Evolutionary conservation across 1,139 yeast genomes (phyloP), one percentile per base, ranked within the genome.

Genomic region (Kurtzmaniella quercitrusa): DNA sequence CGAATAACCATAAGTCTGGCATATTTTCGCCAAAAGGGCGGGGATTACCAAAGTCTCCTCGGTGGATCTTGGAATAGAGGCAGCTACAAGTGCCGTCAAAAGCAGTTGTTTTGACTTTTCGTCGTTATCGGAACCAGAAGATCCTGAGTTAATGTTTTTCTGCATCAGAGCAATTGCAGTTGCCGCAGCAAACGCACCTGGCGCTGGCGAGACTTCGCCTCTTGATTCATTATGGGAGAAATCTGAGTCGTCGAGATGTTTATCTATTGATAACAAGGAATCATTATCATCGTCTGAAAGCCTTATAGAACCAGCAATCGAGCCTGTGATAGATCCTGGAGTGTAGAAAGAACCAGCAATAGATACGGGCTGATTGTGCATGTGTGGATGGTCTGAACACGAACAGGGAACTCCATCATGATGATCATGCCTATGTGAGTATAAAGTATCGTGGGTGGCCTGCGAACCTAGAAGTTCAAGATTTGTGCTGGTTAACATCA

Each of bases 31-130:
- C 45, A 84, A 64, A 42, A 84, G 63, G 2, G 87, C 80, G 0
- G 94, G 91, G 28, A 83, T 79, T 51, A 83, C 82, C 38, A 84
- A 63, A 0, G 88, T 84, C 55, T 84, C 94, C 50, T 83, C 91
- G 0, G 93, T 84, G 23, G 85, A 78, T 55, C 94, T 66, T 2
- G 93, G 94, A 15, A 84, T 75, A 0, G 91, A 78, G 46, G 83
- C 74, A 0, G 93, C 87, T 11, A 84, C 88, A 39, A 84, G 65
- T 5, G 79, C 74, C 0, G 91, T 84, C 45, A 84, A 65, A 52
- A 66, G 56, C 60, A 78, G 78, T 49, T 75, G 74, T 46, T 75
- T 71, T 45, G 68, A 67, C 20, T 65, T 55, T 38, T 69, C 75
- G 42, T 60, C 55, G 41, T 11, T 17, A 12, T 41, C 26, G 2